phyloP scores from a whole-genome alignment of 2,329 filamentous ascomycete genomes.

The Trichoderma cornu-damae region DNA sequence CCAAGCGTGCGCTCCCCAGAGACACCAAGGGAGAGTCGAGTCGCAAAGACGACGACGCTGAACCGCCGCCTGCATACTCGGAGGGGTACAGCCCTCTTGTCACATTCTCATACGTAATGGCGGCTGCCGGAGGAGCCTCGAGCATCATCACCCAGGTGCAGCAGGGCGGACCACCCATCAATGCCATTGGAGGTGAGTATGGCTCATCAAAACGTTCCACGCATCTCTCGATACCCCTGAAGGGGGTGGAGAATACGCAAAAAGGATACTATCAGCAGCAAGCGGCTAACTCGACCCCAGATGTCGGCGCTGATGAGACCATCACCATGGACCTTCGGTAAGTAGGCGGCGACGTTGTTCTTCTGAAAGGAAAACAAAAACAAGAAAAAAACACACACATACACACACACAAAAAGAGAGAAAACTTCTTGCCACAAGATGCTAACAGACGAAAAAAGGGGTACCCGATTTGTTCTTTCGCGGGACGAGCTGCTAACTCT shows the following conservation, averaged over 20 bases:
- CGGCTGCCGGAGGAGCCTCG: slow-evolving; percentile 89
- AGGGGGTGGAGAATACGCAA: background rate
- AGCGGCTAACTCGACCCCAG: slow-evolving; percentile 35
- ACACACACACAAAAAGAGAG: no score
- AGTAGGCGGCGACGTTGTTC: slow-evolving; percentile 28
- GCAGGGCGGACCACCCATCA: slow-evolving; percentile 84
- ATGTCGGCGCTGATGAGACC: slow-evolving; percentile 85
- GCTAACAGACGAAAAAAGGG: slow-evolving; percentile 51
- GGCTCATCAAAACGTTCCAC: background rate
- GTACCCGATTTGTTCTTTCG: slow-evolving; percentile 87
- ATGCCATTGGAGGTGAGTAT: slow-evolving; percentile 72
- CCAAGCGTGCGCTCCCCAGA: slow-evolving; percentile 75
- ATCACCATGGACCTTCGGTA: slow-evolving; percentile 94
- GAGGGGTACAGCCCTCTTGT: slow-evolving; percentile 90
- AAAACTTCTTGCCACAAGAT: background rate
- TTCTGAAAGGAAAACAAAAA: background rate
- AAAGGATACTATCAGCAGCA: background rate
- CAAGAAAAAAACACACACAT: no score
- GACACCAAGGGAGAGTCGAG: slow-evolving; percentile 74
- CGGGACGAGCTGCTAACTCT: slow-evolving; percentile 91
- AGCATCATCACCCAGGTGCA: slow-evolving; percentile 99
- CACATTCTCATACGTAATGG: slow-evolving; percentile 96
- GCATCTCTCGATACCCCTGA: background rate
- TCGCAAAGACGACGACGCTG: slow-evolving; percentile 74
- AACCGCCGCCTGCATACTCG: slow-evolving; percentile 92